Base-by-base conservation (phyloP, 495 filamentous ascomycete genomes). In the Penicillium diatomitis region DNA sequence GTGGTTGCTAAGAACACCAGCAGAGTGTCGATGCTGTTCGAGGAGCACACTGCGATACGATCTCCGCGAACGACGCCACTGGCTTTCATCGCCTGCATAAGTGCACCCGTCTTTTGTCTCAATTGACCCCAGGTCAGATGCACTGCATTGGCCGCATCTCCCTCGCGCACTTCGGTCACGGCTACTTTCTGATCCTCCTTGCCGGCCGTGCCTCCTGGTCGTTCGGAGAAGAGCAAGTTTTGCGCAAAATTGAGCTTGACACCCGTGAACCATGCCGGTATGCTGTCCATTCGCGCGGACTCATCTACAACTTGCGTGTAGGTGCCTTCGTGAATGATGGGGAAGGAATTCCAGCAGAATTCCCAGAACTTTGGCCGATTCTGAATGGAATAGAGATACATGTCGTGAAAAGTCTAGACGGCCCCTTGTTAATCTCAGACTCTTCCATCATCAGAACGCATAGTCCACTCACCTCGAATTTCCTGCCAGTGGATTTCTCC, bases 191-290 rank as follows among this genome's bases (percentile, higher is more conserved):
- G 54, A 46, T 88, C 83, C 56, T 87, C 84, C 65, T 91, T 91
- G 34, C 74, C 71, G 3, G 42, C 36, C 10, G 44, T 46, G 48
- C 53, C 34, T 27, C 56, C 42, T 43, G 49, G 28, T 33, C 30
- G 12, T 6, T 47, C 49, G 1, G 62, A 61, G 47, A 67, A 71
- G 10, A 92, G 75, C 27, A 90, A 66, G 55, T 92, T 92, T 67
- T 90, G 85, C 3, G 87, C 86, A 55, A 89, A 90, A 56, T 92
- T 92, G 41, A 90, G 66, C 27, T 70, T 76, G 3, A 86, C 71
- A 3, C 82, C 85, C 6, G 73, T 56, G 41, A 71, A 71, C 72
- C 83, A 88, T 32, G 68, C 61, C 4, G 85, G 84, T 5, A 88
- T 69, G 28, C 72, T 71, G 53, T 89, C 82, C 55, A 91, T 86